A percentile compares a stretch with the other conserved stretches of the same genome.
Evolutionary conservation across 371 early-diverging fungal species (phyloP).

Genomic region (Mucor sp.): DNA sequence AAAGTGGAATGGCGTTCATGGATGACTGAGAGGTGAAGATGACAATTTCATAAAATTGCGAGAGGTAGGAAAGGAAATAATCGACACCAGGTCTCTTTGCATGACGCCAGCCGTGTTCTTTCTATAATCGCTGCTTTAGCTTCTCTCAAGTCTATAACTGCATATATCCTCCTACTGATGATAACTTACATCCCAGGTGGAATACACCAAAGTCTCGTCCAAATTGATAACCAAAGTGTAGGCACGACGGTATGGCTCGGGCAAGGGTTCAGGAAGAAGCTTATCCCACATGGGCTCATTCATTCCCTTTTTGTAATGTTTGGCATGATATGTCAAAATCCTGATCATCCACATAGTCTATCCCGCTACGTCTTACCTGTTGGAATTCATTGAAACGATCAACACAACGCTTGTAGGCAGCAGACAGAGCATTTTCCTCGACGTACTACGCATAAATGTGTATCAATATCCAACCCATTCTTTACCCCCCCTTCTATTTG

Average conservation of each 20-base stretch:
- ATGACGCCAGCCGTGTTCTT: constrained; percentile 91
- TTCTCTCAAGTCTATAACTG: too few species aligned
- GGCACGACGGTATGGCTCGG: constrained; percentile 77
- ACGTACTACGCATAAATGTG: constrained; percentile 34
- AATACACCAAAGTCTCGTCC: constrained; percentile 90
- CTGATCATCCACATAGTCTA: background rate
- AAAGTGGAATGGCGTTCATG: constrained; percentile 74
- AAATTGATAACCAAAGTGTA: constrained; percentile 93
- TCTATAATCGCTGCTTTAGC: constrained; percentile 32
- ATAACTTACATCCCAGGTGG: constrained; percentile 86
- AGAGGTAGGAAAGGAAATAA: constrained; percentile 88
- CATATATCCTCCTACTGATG: background rate
- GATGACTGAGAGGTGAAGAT: constrained; percentile 87
- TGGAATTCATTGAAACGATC: constrained; percentile 49
- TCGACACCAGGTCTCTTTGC: constrained; percentile 96
- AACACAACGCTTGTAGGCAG: constrained; percentile 44
- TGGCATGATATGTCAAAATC: background rate
- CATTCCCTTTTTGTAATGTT: constrained; percentile 30
- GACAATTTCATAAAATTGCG: constrained; percentile 93
- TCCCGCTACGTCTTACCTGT: background rate
- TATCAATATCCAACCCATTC: background rate
- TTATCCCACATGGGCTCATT: constrained; percentile 77
- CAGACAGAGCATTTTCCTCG: constrained; percentile 32
- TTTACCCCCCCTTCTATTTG: background rate
- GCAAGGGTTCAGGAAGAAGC: constrained; percentile 87